Evolutionary conservation across 1,284 basidiomycete genomes (phyloP).

Genomic region (Apiotrichum porosum): DNA sequence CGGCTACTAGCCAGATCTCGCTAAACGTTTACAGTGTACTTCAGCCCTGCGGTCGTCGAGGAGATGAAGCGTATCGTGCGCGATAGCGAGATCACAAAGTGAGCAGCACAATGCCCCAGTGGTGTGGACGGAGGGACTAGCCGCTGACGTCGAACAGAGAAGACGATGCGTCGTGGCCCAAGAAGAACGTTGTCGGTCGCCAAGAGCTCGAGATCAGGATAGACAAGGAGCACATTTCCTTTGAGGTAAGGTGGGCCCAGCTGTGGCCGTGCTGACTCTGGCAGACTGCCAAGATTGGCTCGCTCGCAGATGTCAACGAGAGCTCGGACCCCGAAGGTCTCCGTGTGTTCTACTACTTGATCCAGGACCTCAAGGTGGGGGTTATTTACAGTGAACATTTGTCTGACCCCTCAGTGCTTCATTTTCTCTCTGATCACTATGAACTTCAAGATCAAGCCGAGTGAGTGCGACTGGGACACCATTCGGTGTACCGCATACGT

Average conservation of each 20-base stretch:
- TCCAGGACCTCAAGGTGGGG: conserved; percentile 89
- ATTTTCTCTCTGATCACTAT: conserved; percentile 96
- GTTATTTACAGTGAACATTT: too few relatives aligned
- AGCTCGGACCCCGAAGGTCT: conserved; percentile 96
- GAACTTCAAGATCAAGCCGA: conserved; percentile 99
- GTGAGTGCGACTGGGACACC: conserved; percentile 35
- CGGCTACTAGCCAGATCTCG: too few relatives aligned
- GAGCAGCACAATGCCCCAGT: too few relatives aligned
- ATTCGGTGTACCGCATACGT: too few relatives aligned
- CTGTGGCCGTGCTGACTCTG: background rate
- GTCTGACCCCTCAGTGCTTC: conserved; percentile 76
- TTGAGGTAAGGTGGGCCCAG: conserved; percentile 67
- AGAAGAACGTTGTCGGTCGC: conserved; percentile 96
- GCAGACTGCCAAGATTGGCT: conserved; percentile 96
- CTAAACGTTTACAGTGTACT: conserved; percentile 92
- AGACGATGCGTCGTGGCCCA: conserved; percentile 96
- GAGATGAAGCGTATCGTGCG: conserved; percentile 94
- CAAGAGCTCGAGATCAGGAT: conserved; percentile 94
- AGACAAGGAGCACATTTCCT: conserved; percentile 93
- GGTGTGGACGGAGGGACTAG: too few relatives aligned
- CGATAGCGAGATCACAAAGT: conserved; percentile 93
- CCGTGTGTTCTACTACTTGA: conserved; percentile 97
- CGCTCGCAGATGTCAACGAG: conserved; percentile 92
- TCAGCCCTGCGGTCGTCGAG: conserved; percentile 82
- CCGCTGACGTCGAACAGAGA: conserved; percentile 65